Evolutionary conservation across 179 eudicot genomes (phyloP).

Genomic region (Nepenthes alata): DNA sequence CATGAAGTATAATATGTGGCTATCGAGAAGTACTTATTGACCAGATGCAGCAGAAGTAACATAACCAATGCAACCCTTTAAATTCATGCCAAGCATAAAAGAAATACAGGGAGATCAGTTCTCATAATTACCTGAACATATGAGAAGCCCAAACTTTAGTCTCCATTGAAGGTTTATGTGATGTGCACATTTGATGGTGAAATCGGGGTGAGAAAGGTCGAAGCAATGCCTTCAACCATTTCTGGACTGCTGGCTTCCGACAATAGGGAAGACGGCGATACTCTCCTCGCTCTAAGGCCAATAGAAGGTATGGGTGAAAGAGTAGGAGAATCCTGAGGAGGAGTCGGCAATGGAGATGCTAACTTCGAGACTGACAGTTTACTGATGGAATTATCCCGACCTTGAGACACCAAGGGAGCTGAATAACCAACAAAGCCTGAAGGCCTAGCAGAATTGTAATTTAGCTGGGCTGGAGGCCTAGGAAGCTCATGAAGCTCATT

Average conservation of each 20-base stretch:
- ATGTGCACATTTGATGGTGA: constrained; percentile 20
- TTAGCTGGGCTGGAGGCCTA: constrained; percentile 53
- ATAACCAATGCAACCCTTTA: too few relatives aligned
- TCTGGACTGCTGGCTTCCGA: constrained; percentile 22
- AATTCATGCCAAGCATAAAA: too few relatives aligned
- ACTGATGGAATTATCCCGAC: constrained; percentile 26
- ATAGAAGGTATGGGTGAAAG: constrained; percentile 45
- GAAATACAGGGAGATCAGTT: neutral
- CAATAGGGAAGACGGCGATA: constrained; percentile 22
- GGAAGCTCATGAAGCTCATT: constrained; percentile 99
- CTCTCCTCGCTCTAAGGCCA: constrained; percentile 19
- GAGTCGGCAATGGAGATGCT: constrained; percentile 53
- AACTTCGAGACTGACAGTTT: constrained; percentile 21
- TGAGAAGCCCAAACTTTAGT: neutral
- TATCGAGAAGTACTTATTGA: too few relatives aligned
- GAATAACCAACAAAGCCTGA: constrained; percentile 40
- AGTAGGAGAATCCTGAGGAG: constrained; percentile 36
- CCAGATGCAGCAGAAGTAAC: too few relatives aligned
- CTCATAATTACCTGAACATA: neutral
- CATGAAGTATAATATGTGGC: too few relatives aligned
- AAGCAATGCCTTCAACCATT: constrained; percentile 24
- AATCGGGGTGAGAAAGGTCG: constrained; percentile 49
- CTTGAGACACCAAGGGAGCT: constrained; percentile 52
- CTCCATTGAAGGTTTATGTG: constrained; percentile 8
- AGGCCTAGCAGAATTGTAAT: constrained; percentile 23